Evolutionary conservation across 768 basidiomycete genomes (phyloP).

Genomic region (Pulveroboletus sp.): DNA sequence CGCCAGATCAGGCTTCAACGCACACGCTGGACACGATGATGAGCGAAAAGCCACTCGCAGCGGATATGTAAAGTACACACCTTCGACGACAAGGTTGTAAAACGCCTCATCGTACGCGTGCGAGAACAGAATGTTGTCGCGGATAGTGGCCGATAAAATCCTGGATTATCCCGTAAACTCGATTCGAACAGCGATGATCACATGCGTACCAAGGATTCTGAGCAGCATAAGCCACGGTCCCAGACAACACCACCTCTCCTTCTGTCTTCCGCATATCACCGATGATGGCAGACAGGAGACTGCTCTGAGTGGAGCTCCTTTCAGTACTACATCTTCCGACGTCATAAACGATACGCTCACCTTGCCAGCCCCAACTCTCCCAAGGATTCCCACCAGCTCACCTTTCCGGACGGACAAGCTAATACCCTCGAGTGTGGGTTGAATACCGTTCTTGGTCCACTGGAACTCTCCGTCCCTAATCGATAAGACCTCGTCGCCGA

Average conservation of each 20-base stretch:
- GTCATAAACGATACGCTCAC: conserved; percentile 29
- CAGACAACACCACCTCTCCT: conserved; percentile 65
- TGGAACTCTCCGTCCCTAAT: conserved; percentile 76
- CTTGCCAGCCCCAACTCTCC: conserved; percentile 91
- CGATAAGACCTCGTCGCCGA: conserved; percentile 66
- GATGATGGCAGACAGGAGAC: conserved; percentile 72
- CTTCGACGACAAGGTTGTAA: conserved; percentile 78
- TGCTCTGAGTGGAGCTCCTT: conserved; percentile 42
- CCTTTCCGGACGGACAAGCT: conserved; percentile 74
- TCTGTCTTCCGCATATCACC: conserved; percentile 81
- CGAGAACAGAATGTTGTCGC: conserved; percentile 90
- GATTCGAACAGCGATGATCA: not conserved
- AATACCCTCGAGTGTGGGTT: conserved; percentile 69
- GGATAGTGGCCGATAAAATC: conserved; percentile 81
- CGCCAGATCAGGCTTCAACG: conserved; percentile 73
- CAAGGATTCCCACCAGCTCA: conserved; percentile 79
- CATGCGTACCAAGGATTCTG: conserved; percentile 75
- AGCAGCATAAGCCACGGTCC: conserved; percentile 75
- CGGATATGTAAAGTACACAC: conserved; percentile 28
- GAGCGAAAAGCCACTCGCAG: not conserved
- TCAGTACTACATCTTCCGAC: not conserved
- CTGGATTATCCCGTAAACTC: conserved; percentile 29
- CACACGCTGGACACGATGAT: conserved; percentile 55
- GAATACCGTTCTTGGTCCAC: conserved; percentile 59
- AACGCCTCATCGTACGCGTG: conserved; percentile 83